Percentiles rank a stretch among this genome's conserved stretches.
Conservation (phyloP, 2,329 filamentous ascomycete genomes). For the Cordyceps farinosa region DNA sequence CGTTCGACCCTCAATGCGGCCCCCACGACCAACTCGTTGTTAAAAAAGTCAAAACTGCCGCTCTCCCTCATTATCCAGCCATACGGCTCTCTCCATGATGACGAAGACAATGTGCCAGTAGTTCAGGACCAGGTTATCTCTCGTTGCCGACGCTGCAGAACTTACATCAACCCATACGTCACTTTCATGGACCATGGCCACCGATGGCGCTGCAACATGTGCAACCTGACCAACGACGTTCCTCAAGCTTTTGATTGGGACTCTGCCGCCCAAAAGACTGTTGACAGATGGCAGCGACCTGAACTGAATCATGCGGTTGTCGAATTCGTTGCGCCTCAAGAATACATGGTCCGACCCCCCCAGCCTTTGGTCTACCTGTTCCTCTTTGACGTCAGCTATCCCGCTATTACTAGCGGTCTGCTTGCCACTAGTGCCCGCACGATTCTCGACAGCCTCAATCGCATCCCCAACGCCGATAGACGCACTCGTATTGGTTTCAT, state of each 20-base stretch:
- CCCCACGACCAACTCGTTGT: conserved; percentile 83
- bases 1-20: conserved; percentile 93
- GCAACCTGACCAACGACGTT: conserved; percentile 96
- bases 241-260: conserved; percentile 99
- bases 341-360: conserved; percentile 98
- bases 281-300: conserved; percentile 86
- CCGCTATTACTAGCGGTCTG: conserved; percentile 83
- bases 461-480: conserved; percentile 96
- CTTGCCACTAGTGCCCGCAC: conserved; percentile 89
- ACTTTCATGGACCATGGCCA: conserved; percentile 96
- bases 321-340: conserved; percentile 95
- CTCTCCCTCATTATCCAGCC: conserved; percentile 96
- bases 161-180: conserved; percentile 97
- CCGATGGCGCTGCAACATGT: conserved; percentile 99
- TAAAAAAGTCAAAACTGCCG: conserved; percentile 95
- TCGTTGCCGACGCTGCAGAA: conserved; percentile 88
- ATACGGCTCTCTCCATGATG: conserved; percentile 87
- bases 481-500: conserved; percentile 92
- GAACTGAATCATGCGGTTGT: conserved; percentile 96
- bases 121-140: conserved; percentile 97
- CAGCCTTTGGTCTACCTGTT: conserved; percentile 95
- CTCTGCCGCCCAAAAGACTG: conserved; percentile 80
- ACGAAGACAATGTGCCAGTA: conserved; percentile 85
- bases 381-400: conserved; percentile 90
- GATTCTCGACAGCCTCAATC: conserved; percentile 89